Conservation (phyloP, 768 basidiomycete genomes). For the Agaricus sinodeliciosus region DNA sequence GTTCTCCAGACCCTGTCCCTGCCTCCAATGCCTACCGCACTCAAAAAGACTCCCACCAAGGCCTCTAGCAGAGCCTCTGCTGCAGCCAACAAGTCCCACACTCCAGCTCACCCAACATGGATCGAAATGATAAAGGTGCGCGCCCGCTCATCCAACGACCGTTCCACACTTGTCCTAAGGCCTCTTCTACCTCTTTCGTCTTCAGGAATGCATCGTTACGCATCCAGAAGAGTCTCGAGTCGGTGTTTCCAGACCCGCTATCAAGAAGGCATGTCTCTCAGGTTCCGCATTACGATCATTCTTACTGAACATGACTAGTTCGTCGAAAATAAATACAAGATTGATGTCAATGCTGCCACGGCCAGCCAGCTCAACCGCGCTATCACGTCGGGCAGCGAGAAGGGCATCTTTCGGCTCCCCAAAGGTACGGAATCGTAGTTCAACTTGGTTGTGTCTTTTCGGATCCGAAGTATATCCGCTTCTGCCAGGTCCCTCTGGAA, state of each 20-base stretch:
- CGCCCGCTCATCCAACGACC: slow-evolving; percentile 7
- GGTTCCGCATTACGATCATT: slow-evolving; percentile 10
- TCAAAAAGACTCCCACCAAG: slow-evolving; percentile 35
- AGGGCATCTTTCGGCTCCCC: slow-evolving; percentile 42
- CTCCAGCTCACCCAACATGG: slow-evolving; percentile 57
- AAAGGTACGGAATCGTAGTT: slow-evolving; percentile 29
- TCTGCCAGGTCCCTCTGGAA: slow-evolving; percentile 31
- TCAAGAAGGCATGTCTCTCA: slow-evolving; percentile 60
- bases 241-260: slow-evolving; percentile 74
- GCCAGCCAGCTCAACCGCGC: slow-evolving; percentile 76
- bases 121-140: slow-evolving; percentile 76
- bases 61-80: slow-evolving; percentile 26
- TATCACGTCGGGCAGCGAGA: slow-evolving; percentile 51
- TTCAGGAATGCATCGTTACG: slow-evolving; percentile 64
- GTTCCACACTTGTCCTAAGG: slow-evolving; percentile 18
- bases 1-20: slow-evolving; percentile 6
- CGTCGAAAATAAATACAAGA: slow-evolving; percentile 76
- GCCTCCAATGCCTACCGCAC: slow-evolving; percentile 19
- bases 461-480: slow-evolving; percentile 6
- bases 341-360: slow-evolving; percentile 69
- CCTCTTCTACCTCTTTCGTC: slow-evolving; percentile 25
- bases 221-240: slow-evolving; percentile 63
- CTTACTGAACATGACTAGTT: slow-evolving; percentile 38
- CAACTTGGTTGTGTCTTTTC: not conserved
- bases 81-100: slow-evolving; percentile 28